Base-by-base conservation (phyloP, 129 eudicot species). In the Escallonia herrerae region DNA sequence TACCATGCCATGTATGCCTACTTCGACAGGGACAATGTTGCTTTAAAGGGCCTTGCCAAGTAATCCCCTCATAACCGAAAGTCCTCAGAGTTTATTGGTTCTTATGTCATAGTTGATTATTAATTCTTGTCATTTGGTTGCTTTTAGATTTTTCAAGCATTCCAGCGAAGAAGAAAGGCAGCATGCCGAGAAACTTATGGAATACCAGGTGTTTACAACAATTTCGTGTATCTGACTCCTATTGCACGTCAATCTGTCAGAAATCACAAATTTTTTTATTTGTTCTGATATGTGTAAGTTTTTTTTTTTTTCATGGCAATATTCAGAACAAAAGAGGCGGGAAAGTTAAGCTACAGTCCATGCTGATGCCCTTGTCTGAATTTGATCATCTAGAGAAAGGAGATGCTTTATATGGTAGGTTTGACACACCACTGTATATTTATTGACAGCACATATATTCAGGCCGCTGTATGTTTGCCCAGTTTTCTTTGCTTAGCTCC, bases 121-220 rank as follows among this genome's bases (percentile, higher is more conserved):
- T 8, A 3, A 3, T 33, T 44, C 63, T 13, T 70, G 33, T 2
- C 15, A 10, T 10, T 57, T 15, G 60, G 52, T 33, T 51, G 47
- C 7, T 55, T 14, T 55, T 52, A 90, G 97, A 72, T 87, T 90
- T 66, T 90, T 87, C 70, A 87, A 90, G 81, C 95, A 84, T 40
- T 90, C 97, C 0, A 90, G 97, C 63, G 82, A 73, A 65, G 97
- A 90, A 58, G 97, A 87, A 77, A 82, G 95, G 45, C 90, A 67
- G 46, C 97, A 90, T 40, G 97, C 97, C 71, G 93, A 90, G 51
- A 90, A 87, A 74, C 73, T 87, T 37, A 90, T 90, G 97, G 97
- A 90, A 58, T 90, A 90, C 69, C 97, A 90, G 97, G 97, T 90
- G 67, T 47, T 66, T 72, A 65, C 59, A 15, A 65, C 58, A 53